phyloP scores from a whole-genome alignment of 176 grass and related monocot species.

The Avena insularis region DNA sequence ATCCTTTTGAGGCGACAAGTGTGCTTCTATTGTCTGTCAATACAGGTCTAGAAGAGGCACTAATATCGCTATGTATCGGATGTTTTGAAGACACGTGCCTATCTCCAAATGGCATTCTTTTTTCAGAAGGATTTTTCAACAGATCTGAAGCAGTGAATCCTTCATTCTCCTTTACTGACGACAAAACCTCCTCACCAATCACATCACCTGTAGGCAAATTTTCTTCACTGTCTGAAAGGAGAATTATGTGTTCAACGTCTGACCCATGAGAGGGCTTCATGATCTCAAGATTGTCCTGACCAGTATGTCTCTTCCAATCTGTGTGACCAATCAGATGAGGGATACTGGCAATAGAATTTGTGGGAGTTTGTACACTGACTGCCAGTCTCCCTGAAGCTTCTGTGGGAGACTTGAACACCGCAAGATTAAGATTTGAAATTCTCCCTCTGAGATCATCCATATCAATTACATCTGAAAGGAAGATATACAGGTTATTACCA shows the following conservation, averaged over 20 bases:
- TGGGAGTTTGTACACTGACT: background rate
- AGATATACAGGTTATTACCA: constrained; percentile 37
- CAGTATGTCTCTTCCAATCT: constrained; percentile 27
- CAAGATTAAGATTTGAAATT: constrained; percentile 64
- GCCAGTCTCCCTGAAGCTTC: constrained; percentile 29
- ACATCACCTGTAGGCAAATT: constrained; percentile 46
- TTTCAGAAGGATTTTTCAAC: constrained; percentile 35
- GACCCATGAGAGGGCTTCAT: constrained; percentile 32
- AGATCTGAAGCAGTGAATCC: constrained; percentile 26
- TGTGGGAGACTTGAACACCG: constrained; percentile 50
- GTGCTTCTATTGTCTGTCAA: constrained; percentile 45
- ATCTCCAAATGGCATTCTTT: constrained; percentile 30
- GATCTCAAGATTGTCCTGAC: constrained; percentile 38
- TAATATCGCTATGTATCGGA: constrained; percentile 17
- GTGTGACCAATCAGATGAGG: constrained; percentile 28
- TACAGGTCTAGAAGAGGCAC: constrained; percentile 48
- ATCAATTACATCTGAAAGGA: constrained; percentile 66
- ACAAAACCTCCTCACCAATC: constrained; percentile 43
- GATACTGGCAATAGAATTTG: constrained; percentile 31
- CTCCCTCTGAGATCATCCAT: constrained; percentile 64
- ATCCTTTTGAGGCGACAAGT: constrained; percentile 45
- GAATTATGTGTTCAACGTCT: constrained; percentile 54
- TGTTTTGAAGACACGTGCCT: constrained; percentile 38
- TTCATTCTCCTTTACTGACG: constrained; percentile 41
- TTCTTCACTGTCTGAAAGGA: constrained; percentile 82